Conservation (phyloP, 75 land plant species). For the Pinus albicaulis region DNA sequence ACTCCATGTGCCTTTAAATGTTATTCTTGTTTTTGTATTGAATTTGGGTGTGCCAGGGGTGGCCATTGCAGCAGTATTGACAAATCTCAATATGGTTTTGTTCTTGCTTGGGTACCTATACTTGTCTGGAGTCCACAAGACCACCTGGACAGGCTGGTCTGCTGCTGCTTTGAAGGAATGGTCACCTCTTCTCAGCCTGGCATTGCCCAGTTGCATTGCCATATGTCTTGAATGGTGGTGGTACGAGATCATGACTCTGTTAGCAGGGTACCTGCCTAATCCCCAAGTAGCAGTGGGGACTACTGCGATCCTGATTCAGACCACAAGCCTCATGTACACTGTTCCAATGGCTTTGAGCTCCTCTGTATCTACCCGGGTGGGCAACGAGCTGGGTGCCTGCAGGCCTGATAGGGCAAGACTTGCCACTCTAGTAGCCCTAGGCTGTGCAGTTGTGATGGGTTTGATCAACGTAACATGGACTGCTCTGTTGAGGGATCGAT, state of each 20-base stretch:
- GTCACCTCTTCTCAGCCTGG: constrained; percentile 56
- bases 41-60: constrained; percentile 78
- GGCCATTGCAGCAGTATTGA: constrained; percentile 79
- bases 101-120: constrained; percentile 54
- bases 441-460: constrained; percentile 70
- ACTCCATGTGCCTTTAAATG: constrained; percentile 76
- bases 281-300: constrained; percentile 83
- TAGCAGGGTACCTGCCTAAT: constrained; percentile 78
- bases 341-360: constrained; percentile 85
- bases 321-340: constrained; percentile 86
- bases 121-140: constrained; percentile 42
- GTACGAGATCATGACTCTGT: constrained; percentile 92
- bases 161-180: constrained; percentile 15
- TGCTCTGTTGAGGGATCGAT: constrained; percentile 31
- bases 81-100: constrained; percentile 78
- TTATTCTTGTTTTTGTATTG: constrained; percentile 51
- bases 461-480: constrained; percentile 69
- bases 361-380: constrained; percentile 83
- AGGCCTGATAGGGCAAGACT: constrained; percentile 63
- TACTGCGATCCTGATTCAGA: constrained; percentile 85
- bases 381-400: constrained; percentile 89
- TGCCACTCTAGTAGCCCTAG: constrained; percentile 75
- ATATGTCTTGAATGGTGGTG: constrained; percentile 99
- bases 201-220: constrained; percentile 84
- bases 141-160: constrained; percentile 55